Evolutionary conservation across 768 basidiomycete genomes (phyloP).

Genomic region (Russula brevipes): DNA sequence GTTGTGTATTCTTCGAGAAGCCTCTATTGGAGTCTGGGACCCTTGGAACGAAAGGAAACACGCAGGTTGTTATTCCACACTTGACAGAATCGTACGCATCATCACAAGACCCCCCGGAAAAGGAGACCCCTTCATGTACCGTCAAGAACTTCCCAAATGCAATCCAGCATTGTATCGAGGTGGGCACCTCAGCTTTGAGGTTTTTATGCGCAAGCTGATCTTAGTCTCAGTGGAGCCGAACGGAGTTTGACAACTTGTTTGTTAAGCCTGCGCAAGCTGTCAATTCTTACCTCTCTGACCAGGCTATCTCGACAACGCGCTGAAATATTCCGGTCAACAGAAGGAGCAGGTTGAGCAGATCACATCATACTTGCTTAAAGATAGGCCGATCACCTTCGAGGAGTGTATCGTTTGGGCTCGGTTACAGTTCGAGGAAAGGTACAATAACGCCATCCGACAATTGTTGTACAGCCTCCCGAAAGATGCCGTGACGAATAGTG

Average conservation of each 20-base stretch:
- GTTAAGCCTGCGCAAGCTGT: conserved; percentile 91
- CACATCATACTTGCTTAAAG: conserved; percentile 79
- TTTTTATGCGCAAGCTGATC: conserved; percentile 8
- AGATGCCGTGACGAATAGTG: conserved; percentile 84
- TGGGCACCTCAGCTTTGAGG: conserved; percentile 33
- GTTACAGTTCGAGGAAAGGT: conserved; percentile 90
- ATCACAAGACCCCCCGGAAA: conserved; percentile 98
- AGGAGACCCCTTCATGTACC: conserved; percentile 93
- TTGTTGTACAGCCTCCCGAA: conserved; percentile 91
- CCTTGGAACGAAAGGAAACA: conserved; percentile 96
- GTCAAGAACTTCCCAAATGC: conserved; percentile 99
- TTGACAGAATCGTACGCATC: conserved; percentile 95
- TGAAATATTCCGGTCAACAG: conserved; percentile 90
- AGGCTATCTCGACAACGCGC: conserved; percentile 84
- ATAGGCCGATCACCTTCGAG: conserved; percentile 92
- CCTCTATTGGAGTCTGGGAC: conserved; percentile 96
- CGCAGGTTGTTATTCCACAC: conserved; percentile 91
- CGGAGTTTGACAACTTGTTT: conserved; percentile 88
- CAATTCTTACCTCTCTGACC: conserved; percentile 97
- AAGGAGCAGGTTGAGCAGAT: conserved; percentile 87
- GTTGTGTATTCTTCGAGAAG: conserved; percentile 95
- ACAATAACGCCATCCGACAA: conserved; percentile 89
- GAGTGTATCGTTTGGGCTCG: conserved; percentile 98
- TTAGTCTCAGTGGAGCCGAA: conserved; percentile 74
- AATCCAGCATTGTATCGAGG: conserved; percentile 97